Base-by-base conservation (phyloP, 305 asterid genomes). In the Fraxinus ornus region DNA sequence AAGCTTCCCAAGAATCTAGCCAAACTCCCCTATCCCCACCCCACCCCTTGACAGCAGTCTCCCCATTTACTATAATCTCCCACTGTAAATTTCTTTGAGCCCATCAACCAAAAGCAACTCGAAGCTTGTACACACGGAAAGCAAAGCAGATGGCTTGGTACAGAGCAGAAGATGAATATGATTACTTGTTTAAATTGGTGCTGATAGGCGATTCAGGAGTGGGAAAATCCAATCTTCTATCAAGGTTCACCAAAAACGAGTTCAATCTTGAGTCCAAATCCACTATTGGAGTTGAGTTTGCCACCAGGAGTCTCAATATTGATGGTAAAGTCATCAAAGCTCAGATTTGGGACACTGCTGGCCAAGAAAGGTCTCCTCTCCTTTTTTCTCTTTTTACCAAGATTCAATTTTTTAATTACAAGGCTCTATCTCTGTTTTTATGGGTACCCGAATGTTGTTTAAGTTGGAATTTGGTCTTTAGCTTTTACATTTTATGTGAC, bases 261-360 rank as follows among this genome's bases (percentile, higher is more conserved):
- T 92, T 92, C 88, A 92, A 88, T 86, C 88, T 92, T 10, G 93
- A 92, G 86, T 89, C 94, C 47, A 92, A 89, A 82, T 89, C 94
- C 71, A 91, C 93, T 21, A 90, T 92, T 60, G 96, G 96, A 33
- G 96, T 92, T 81, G 96, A 91, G 57, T 92, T 92, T 62, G 96
- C 96, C 7, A 92, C 94, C 60, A 85, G 86, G 76, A 92, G 89
- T 73, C 90, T 92, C 41, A 84, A 66, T 28, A 77, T 92, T 52
- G 93, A 91, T 78, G 86, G 82, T 0, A 92, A 92, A 88, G 88
- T 89, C 79, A 88, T 92, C 89, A 92, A 91, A 82, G 96, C 94
- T 87, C 96, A 91, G 93, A 92, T 91, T 91, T 92, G 94, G 96
- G 96, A 92, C 83, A 92, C 94, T 68, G 96, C 94, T 84, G 96